Percentiles rank a stretch among this genome's conserved stretches.
Evolutionary conservation across 768 basidiomycete genomes (phyloP).

Genomic region (Termitomyces eurrhizus): DNA sequence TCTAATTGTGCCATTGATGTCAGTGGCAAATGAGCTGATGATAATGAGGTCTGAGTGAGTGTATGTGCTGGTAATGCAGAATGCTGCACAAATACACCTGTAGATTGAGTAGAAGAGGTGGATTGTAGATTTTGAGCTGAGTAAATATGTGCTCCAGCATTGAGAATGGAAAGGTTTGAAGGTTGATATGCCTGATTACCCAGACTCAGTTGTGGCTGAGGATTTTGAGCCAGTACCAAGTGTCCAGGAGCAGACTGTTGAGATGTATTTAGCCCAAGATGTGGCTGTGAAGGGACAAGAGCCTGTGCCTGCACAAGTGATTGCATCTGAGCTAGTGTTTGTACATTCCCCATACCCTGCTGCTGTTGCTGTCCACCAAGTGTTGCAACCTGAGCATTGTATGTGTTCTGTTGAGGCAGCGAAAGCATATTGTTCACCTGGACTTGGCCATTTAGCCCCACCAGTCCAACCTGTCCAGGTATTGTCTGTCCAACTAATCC

Average conservation of each 20-base stretch:
- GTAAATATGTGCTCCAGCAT: neutral
- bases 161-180: neutral
- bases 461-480: neutral
- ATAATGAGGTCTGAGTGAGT: neutral
- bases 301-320: neutral
- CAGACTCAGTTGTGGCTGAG: neutral
- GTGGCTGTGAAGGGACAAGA: neutral
- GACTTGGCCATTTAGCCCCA: neutral
- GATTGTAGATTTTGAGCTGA: neutral
- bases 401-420: neutral
- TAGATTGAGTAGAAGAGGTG: too few species aligned
- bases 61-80: neutral
- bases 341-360: neutral
- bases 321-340: neutral
- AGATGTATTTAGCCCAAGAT: neutral
- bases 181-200: neutral
- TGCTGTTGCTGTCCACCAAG: neutral
- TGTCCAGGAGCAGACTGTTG: neutral
- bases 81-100: neutral
- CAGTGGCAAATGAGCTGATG: neutral
- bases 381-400: neutral
- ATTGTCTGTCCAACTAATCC: neutral
- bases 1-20: conserved; percentile 8
- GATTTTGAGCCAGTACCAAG: neutral
- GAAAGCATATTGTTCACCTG: conserved; percentile 2